A percentile compares a stretch with the other conserved stretches of the same genome.
phyloP scores from a whole-genome alignment of 495 filamentous ascomycete species.

The Melanomma pulvis-pyrius region DNA sequence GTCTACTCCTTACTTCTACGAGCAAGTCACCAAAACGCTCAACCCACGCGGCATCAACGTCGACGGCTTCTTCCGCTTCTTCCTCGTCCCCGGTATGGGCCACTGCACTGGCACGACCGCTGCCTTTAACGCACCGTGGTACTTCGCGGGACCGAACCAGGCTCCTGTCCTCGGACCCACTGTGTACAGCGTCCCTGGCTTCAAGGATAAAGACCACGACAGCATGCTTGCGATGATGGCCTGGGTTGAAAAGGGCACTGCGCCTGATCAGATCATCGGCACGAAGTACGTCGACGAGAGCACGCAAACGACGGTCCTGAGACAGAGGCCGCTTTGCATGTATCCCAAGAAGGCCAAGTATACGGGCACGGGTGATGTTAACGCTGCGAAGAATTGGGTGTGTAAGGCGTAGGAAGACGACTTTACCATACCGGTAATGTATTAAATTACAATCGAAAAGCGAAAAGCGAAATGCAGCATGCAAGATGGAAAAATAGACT shows the following conservation, averaged over 20 bases:
- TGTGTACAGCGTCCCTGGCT: slow-evolving; percentile 48
- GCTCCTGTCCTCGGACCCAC: slow-evolving; percentile 4
- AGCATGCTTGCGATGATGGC: slow-evolving; percentile 53
- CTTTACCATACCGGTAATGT: no score
- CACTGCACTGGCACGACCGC: slow-evolving; percentile 42
- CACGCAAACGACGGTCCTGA: slow-evolving; percentile 27
- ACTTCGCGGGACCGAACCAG: slow-evolving; percentile 42
- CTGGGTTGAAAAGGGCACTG: slow-evolving; percentile 54
- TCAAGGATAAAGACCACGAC: slow-evolving; percentile 51
- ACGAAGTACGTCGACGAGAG: slow-evolving; percentile 43
- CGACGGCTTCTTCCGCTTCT: slow-evolving; percentile 47
- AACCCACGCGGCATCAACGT: slow-evolving; percentile 38
- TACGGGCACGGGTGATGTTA: slow-evolving; percentile 24
- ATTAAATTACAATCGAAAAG: no score
- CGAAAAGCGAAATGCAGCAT: no score
- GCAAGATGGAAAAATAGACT: no score
- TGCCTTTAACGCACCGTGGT: slow-evolving; percentile 47
- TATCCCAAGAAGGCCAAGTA: slow-evolving; percentile 40
- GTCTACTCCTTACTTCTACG: slow-evolving; percentile 51
- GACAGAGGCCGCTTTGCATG: slow-evolving; percentile 43
- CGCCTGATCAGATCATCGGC: slow-evolving; percentile 40
- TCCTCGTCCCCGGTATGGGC: slow-evolving; percentile 53
- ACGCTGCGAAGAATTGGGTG: slow-evolving; percentile 40
- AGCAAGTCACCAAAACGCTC: slow-evolving; percentile 47
- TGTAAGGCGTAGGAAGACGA: slow-evolving; percentile 17